Conservation (phyloP, 768 basidiomycete species). For the Rhodotorula taiwanensis region DNA sequence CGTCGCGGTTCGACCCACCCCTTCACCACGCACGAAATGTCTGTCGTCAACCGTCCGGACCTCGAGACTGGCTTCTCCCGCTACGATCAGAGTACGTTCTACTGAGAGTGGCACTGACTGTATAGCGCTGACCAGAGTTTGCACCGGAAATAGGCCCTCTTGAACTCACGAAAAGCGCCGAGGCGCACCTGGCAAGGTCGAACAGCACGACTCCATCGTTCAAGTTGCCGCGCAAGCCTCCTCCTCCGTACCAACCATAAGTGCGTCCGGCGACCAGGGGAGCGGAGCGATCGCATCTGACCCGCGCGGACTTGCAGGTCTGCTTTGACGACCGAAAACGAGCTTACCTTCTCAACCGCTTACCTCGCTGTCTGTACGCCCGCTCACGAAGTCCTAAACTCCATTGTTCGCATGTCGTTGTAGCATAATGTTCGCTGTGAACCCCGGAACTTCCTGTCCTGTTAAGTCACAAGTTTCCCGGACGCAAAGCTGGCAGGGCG, state of each 20-base stretch:
- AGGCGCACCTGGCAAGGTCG: neutral
- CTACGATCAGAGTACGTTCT: neutral
- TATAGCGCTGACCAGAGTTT: neutral
- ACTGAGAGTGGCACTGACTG: neutral
- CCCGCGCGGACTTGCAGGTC: neutral
- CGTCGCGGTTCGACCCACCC: too few relatives aligned
- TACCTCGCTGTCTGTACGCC: too few relatives aligned
- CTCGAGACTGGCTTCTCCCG: neutral
- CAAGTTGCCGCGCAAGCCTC: slow-evolving; percentile 3
- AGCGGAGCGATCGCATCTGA: too few relatives aligned
- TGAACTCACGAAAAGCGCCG: neutral
- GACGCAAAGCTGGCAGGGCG: too few relatives aligned
- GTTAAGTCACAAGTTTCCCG: too few relatives aligned
- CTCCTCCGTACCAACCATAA: slow-evolving; percentile 1
- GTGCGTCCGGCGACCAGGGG: too few relatives aligned
- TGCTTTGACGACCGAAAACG: neutral
- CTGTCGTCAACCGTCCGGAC: neutral
- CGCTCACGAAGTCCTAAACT: too few relatives aligned
- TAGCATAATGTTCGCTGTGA: too few relatives aligned
- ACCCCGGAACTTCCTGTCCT: too few relatives aligned
- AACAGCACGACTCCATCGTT: neutral
- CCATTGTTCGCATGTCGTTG: too few relatives aligned
- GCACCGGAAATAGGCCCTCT: neutral
- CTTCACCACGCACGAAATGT: too few relatives aligned
- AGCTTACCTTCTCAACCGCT: too few relatives aligned